Base-by-base conservation (phyloP, 2,329 filamentous ascomycete genomes). In the Neoascochyta sp. region DNA sequence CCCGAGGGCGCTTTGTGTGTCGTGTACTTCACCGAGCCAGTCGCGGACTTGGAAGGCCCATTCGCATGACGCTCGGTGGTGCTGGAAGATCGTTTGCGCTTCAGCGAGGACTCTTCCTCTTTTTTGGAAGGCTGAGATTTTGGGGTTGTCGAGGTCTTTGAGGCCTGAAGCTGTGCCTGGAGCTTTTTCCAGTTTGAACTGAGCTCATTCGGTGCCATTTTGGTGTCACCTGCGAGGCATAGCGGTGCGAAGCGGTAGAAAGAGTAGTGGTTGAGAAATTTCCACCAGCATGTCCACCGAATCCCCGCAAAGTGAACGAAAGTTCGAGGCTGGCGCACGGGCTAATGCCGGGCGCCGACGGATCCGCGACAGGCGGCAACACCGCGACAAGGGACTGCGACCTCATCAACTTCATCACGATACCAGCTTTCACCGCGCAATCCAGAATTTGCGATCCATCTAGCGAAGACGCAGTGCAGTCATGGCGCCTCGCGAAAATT, bases 131-230 rank as follows among this genome's bases (percentile, higher is more conserved):
- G 32, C 22, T 40, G 32, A 20, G 57, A 47, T 29, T 52, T 54
- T 6, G 52, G 41, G 40, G 56, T 30, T 52, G 49, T 19, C 30
- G 54, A 12, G 40, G 59, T 24, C 44, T 42, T 42, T 47, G 67
- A 55, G 41, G 66, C 36, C 37, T 61, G 45, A 29, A 62, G 65
- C 49, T 73, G 74, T 44, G 75, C 74, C 65, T 87, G 83, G 32
- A 89, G 71, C 65, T 76, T 82, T 65, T 86, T 87, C 84, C 84
- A 89, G 58, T 89, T 89, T 54, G 68, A 70, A 45, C 67, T 69
- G 25, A 71, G 52, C 32, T 59, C 57, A 14, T 29, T 48, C 27
- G 64, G 42, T 42, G 54, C 57, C 58, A 62, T 62, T 34, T 34
- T 41, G 32, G 25, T 31, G 46, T 62, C 47, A 59, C 39, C 41